These are phyloP conservation scores for Rhynchosporium secalis DNA, from an alignment of 2,329 filamentous ascomycete genomes.

Conservation along the genomic window DNA sequence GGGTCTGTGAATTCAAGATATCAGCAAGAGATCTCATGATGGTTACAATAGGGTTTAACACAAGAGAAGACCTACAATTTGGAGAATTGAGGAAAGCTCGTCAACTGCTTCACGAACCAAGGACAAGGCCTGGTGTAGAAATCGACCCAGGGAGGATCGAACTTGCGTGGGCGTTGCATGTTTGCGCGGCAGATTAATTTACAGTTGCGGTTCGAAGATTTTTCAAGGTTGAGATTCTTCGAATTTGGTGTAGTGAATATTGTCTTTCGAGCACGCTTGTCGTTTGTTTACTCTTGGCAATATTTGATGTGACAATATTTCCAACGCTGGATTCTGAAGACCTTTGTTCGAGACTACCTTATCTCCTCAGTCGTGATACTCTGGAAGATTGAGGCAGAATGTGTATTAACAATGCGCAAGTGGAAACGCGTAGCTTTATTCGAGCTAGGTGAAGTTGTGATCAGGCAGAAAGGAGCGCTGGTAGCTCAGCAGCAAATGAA, in stretches of 20 bases:
- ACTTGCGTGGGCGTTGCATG: constrained; percentile 20
- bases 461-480: neutral
- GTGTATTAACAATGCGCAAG: neutral
- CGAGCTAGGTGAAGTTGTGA: neutral
- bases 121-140: constrained; percentile 23
- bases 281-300: neutral
- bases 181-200: neutral
- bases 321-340: neutral
- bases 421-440: neutral
- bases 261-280: neutral
- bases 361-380: too few species aligned
- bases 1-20: neutral
- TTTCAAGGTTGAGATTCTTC: neutral
- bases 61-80: constrained; percentile 10
- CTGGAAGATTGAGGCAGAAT: neutral
- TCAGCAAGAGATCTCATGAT: neutral
- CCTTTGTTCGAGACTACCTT: too few species aligned
- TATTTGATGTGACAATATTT: neutral
- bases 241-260: neutral
- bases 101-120: constrained; percentile 16
- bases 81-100: constrained; percentile 18
- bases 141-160: constrained; percentile 24
- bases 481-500: neutral
- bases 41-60: neutral
- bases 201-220: neutral